Conservation (phyloP, 495 filamentous ascomycete genomes). For the Podospora pseudopauciseta region DNA sequence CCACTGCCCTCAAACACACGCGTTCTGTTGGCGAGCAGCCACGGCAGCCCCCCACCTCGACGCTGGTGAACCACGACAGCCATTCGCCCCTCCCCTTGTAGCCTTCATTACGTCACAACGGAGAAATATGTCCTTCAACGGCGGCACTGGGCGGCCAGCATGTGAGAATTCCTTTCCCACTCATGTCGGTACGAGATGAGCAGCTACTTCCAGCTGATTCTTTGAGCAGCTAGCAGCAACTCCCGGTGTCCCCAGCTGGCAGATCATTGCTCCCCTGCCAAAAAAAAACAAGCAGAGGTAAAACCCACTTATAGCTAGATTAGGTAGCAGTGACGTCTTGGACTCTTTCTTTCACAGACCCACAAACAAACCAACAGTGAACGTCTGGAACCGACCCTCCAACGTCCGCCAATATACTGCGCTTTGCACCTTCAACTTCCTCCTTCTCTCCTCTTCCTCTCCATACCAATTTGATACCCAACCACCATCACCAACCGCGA, state of each 20-base stretch:
- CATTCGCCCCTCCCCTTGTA: neutral
- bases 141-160: neutral
- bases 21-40: neutral
- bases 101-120: neutral
- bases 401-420: conserved; percentile 9
- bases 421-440: neutral
- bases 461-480: conserved; percentile 9
- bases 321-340: conserved; percentile 29
- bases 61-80: neutral
- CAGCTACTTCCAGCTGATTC: neutral
- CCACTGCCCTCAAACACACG: neutral
- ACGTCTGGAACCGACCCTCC: conserved; percentile 5
- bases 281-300: neutral
- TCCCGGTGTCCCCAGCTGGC: neutral
- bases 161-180: neutral
- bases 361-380: conserved; percentile 2
- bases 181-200: neutral
- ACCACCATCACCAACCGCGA: neutral
- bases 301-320: neutral
- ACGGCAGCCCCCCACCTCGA: neutral
- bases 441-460: neutral
- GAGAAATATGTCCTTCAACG: neutral
- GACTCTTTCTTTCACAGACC: conserved; percentile 13
- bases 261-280: neutral
- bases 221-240: neutral